A percentile compares a stretch with the other conserved stretches of the same genome.
phyloP scores from a whole-genome alignment of 2,329 filamentous ascomycete species.

The Talaromyces sp. region DNA sequence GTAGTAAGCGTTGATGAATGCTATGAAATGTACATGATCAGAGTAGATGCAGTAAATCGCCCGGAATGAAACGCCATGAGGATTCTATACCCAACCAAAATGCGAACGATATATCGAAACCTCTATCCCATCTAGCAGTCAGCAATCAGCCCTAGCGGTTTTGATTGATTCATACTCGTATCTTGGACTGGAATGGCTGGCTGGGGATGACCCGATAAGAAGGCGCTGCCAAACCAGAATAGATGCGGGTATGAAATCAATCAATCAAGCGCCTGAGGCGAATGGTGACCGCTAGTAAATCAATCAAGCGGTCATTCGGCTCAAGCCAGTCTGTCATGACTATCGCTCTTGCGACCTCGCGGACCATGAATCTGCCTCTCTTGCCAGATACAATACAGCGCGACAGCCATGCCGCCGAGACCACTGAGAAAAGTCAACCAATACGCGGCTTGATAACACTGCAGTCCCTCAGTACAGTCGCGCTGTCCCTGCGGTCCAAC shows the following conservation, averaged over 20 bases:
- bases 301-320: not conserved
- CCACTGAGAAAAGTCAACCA: conserved; percentile 73
- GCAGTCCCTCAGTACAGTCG: conserved; percentile 72
- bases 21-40: not conserved
- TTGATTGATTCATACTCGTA: not conserved
- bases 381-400: conserved; percentile 55
- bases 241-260: not conserved
- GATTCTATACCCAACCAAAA: not conserved
- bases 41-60: not conserved
- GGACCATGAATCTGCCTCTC: conserved; percentile 35
- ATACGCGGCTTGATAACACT: conserved; percentile 81
- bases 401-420: conserved; percentile 65
- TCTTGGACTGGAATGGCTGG: not conserved
- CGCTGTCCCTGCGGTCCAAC: conserved; percentile 67
- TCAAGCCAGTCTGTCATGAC: conserved; percentile 36
- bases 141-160: not conserved
- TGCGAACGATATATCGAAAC: not conserved
- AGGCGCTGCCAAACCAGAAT: not conserved
- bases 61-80: not conserved
- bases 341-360: conserved; percentile 27
- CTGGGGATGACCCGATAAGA: not conserved
- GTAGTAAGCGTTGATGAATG: not conserved
- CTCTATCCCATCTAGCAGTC: not conserved
- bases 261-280: not conserved
- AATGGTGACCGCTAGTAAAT: not conserved